These are phyloP conservation scores for Sarcodon aspratus DNA, from an alignment of 768 basidiomycete genomes.

Conservation along the genomic window DNA sequence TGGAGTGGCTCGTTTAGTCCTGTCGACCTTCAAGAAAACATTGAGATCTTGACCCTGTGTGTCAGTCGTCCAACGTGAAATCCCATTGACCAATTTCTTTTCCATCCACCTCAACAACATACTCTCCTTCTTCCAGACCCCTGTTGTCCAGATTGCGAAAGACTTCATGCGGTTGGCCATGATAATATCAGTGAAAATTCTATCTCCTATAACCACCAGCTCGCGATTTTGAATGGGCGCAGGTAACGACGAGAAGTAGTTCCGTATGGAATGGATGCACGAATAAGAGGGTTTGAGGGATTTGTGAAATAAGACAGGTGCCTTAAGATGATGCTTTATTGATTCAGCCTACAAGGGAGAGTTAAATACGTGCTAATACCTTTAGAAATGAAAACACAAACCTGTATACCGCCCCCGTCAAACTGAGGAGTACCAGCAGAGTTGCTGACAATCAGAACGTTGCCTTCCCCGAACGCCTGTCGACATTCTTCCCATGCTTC, in stretches of 20 bases:
- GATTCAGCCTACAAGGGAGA: constrained; percentile 63
- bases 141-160: constrained; percentile 59
- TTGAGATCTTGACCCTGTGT: not conserved
- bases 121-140: constrained; percentile 57
- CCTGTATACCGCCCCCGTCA: constrained; percentile 74
- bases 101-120: constrained; percentile 54
- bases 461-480: constrained; percentile 59
- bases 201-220: constrained; percentile 82
- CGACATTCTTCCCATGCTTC: constrained; percentile 68
- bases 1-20: not conserved
- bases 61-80: constrained; percentile 26
- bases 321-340: constrained; percentile 63
- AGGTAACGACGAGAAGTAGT: constrained; percentile 59
- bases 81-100: constrained; percentile 31
- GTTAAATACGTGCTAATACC: not conserved
- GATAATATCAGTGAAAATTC: constrained; percentile 85
- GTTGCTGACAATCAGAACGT: constrained; percentile 89
- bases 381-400: constrained; percentile 21
- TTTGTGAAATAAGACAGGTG: constrained; percentile 73
- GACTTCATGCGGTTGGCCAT: constrained; percentile 65
- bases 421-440: constrained; percentile 70
- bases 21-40: not conserved
- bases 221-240: constrained; percentile 48
- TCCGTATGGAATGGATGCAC: constrained; percentile 59
- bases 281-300: constrained; percentile 71